Evolutionary conservation across 1,284 basidiomycete genomes (phyloP), one percentile per base, ranked within the genome.

Genomic region (Sporisorium graminicola): DNA sequence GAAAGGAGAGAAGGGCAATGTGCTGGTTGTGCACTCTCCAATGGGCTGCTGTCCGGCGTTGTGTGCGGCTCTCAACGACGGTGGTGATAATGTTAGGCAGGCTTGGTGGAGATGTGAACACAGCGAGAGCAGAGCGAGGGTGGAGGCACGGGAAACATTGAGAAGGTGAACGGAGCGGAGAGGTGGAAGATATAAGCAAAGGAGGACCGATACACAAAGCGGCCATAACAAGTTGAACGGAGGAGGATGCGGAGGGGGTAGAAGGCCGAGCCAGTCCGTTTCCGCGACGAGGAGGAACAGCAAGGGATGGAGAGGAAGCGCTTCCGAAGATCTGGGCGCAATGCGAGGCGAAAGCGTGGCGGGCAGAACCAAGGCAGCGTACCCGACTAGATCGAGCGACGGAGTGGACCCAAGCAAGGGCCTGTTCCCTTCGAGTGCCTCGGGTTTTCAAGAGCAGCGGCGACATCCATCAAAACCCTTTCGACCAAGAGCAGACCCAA

Each of bases 241-340:
- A 43, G 3, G 37, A 29, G 29, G 29, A 31, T 3, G 7, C 7
- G 33, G 5, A 35, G 27, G 47, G 29, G 47, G 14, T 5, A 29
- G 27, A 29, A 29, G 16, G 27, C 47, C 16, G 29, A 50, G 49
- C 10, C 4, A 26, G 14, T 9, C 35, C 35, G 16, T 16, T 20
- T 37, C 13, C 10, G 22, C 16, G 49, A 29, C 24, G 44, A 47
- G 33, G 22, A 42, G 43, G 58, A 53, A 13, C 22, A 14, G 33
- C 16, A 47, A 10, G 47, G 53, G 53, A 52, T 40, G n/a, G 46
- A 68, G 66, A 63, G 52, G 56, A 55, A 63, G 37, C 29, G 7
- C 55, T 63, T 68, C 60, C 66, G 56, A 63, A 68, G 66, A 68
- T 63, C 60, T 63, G 65, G 66, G 65, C 57, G 27, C 47, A 26